Percentiles rank a stretch among this genome's conserved stretches.
phyloP scores from a whole-genome alignment of 169 alveolate genomes.

The Blepharisma undulans region DNA sequence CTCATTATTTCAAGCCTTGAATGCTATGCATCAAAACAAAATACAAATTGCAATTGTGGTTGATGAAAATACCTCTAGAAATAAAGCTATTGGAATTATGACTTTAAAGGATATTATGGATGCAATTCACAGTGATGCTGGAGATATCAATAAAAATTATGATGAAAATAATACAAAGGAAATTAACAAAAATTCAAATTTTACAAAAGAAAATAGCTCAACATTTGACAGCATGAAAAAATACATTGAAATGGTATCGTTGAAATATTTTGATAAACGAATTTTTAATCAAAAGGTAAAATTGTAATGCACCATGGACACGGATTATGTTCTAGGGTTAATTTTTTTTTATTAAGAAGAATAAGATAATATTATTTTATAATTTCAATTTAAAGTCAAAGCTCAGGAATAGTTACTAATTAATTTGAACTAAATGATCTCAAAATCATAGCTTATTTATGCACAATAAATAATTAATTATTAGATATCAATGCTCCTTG shows the following conservation, averaged over 20 bases:
- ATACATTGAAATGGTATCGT: neutral
- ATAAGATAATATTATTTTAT: too few species aligned
- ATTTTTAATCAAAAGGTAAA: neutral
- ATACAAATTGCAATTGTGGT: neutral
- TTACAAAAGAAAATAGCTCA: too few species aligned
- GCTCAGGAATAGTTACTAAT: too few species aligned
- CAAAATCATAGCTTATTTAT: too few species aligned
- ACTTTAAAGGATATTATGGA: slow-evolving; percentile 36
- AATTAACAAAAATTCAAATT: neutral
- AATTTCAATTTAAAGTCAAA: too few species aligned
- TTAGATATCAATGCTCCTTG: neutral
- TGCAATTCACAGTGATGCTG: neutral
- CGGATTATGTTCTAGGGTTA: neutral
- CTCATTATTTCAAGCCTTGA: neutral
- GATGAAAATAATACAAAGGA: neutral
- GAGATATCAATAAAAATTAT: neutral
- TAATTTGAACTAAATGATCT: too few species aligned
- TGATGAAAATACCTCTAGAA: slow-evolving; percentile 15
- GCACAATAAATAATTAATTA: neutral
- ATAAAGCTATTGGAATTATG: slow-evolving; percentile 47
- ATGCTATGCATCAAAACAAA: neutral
- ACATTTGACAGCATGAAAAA: neutral
- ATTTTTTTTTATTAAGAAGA: neutral
- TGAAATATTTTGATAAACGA: neutral
- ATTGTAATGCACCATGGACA: neutral